Evolutionary conservation across 441 rosid species (phyloP).

Genomic region (Erodium trifolium): DNA sequence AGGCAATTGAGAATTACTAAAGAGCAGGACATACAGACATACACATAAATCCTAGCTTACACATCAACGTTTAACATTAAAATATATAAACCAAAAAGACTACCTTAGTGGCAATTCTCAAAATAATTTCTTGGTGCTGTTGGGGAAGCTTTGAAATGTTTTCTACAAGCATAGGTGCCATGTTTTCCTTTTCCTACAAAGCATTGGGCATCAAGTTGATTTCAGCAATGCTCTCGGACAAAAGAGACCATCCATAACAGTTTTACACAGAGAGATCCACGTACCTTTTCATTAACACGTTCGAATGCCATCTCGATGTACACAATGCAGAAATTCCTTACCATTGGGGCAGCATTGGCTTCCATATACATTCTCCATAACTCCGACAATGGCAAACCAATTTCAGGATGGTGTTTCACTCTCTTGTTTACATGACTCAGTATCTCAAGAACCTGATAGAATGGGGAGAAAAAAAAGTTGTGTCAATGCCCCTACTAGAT

Average conservation of each 20-base stretch:
- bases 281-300: slow-evolving; percentile 52
- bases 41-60: neutral
- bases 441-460: slow-evolving; percentile 79
- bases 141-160: slow-evolving; percentile 63
- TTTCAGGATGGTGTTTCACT: slow-evolving; percentile 75
- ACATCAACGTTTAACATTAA: neutral
- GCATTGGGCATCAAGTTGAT: slow-evolving; percentile 10
- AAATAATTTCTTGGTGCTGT: slow-evolving; percentile 76
- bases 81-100: slow-evolving; percentile 8
- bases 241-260: slow-evolving; percentile 7
- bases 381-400: slow-evolving; percentile 62
- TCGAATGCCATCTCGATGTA: slow-evolving; percentile 97
- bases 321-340: slow-evolving; percentile 74
- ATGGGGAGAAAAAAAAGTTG: neutral
- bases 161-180: slow-evolving; percentile 55
- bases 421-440: slow-evolving; percentile 92
- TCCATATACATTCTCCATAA: slow-evolving; percentile 65
- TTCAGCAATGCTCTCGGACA: slow-evolving; percentile 1
- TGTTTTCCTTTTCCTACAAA: slow-evolving; percentile 67
- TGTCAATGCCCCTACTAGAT: neutral
- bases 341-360: slow-evolving; percentile 56
- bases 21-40: neutral
- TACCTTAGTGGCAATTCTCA: slow-evolving; percentile 70
- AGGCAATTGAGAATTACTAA: neutral
- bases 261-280: slow-evolving; percentile 18